These are phyloP conservation scores for Pholiota conissans DNA, from an alignment of 768 basidiomycete species.

Conservation along the genomic window DNA sequence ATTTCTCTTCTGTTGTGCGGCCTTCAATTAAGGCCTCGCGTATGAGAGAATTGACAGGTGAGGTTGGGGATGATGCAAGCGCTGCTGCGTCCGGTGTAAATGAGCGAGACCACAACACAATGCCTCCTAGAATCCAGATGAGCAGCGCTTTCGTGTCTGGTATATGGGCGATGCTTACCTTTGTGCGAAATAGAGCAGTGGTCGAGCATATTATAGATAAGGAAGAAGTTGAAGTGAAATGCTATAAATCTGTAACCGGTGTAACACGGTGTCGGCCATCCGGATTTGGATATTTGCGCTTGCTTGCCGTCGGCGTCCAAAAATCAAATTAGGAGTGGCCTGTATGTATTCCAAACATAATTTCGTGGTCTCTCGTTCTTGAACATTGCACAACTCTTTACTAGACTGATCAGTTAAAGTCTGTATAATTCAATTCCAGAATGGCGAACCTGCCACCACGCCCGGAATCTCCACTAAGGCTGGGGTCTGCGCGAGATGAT, in stretches of 20 bases:
- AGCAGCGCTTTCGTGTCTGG: background rate
- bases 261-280: background rate
- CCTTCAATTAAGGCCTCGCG: slow-evolving; percentile 93
- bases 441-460: slow-evolving; percentile 44
- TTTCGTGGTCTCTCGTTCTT: background rate
- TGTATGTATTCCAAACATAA: background rate
- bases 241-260: slow-evolving; percentile 6
- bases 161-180: slow-evolving; percentile 44
- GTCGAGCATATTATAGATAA: slow-evolving; percentile 71
- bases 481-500: slow-evolving; percentile 18
- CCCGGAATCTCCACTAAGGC: slow-evolving; percentile 32
- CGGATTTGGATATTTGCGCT: slow-evolving; percentile 7
- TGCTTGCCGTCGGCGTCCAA: slow-evolving; percentile 8
- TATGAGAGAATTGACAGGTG: slow-evolving; percentile 87
- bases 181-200: slow-evolving; percentile 95
- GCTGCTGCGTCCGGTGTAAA: slow-evolving; percentile 86
- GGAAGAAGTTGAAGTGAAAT: slow-evolving; percentile 4
- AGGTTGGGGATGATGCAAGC: slow-evolving; percentile 67
- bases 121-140: slow-evolving; percentile 60
- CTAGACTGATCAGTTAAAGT: background rate
- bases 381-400: background rate
- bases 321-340: background rate
- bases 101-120: slow-evolving; percentile 93
- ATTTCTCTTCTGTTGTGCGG: slow-evolving; percentile 75
- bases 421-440: background rate